These are phyloP conservation scores for Aaosphaeria pasadenensis DNA, from an alignment of 2,329 filamentous ascomycete genomes.

Conservation along the genomic window DNA sequence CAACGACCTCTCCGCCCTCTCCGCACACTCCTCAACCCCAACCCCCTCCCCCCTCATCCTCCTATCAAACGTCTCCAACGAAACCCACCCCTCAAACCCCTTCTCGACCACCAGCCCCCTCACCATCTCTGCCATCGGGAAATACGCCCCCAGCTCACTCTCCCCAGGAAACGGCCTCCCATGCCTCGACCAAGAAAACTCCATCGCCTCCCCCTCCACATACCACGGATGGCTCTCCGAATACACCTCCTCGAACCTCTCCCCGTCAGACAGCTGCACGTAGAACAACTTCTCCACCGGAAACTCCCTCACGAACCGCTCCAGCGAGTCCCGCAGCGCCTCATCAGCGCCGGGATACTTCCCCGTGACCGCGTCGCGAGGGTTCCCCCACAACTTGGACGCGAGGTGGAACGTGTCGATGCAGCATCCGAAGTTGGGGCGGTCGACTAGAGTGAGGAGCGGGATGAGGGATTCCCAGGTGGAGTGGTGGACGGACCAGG, in stretches of 20 bases:
- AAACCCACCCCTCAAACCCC: conserved; percentile 9
- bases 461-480: conserved; percentile 69
- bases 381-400: conserved; percentile 13
- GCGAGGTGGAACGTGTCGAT: conserved; percentile 72
- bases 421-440: conserved; percentile 72
- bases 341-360: conserved; percentile 6
- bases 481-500: conserved; percentile 65
- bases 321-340: conserved; percentile 1
- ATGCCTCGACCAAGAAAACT: conserved; percentile 11
- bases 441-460: conserved; percentile 59
- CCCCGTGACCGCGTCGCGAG: conserved; percentile 2
- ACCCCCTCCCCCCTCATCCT: conserved; percentile 3
- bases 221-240: conserved; percentile 8
- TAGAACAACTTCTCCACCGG: conserved; percentile 6
- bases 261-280: conserved; percentile 8
- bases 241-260: conserved; percentile 3
- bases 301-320: background rate
- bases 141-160: conserved; percentile 7
- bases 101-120: conserved; percentile 2
- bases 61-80: conserved; percentile 11
- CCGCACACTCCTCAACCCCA: conserved; percentile 2
- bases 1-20: conserved; percentile 4
- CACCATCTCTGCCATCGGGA: conserved; percentile 7
- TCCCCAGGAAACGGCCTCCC: conserved; percentile 9
- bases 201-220: conserved; percentile 1